Conservation (phyloP, 177 flowering plant species). For the Tripterygium wilfordii region DNA sequence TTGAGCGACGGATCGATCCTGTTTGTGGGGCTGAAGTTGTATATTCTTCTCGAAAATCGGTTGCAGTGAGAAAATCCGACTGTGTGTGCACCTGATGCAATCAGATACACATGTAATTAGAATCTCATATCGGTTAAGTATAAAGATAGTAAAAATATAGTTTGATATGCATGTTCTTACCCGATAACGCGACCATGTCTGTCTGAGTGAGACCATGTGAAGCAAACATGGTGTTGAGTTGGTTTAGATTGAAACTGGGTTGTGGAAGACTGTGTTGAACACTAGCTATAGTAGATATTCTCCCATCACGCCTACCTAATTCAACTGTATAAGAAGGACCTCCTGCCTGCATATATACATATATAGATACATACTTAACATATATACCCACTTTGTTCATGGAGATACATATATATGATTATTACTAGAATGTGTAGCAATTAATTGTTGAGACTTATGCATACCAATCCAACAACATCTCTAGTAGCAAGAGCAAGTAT, state of each 20-base stretch:
- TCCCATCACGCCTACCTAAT: slow-evolving; percentile 65
- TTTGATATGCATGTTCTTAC: too few relatives aligned
- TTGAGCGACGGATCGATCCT: slow-evolving; percentile 50
- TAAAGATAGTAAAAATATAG: background rate
- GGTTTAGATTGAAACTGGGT: slow-evolving; percentile 42
- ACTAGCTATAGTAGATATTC: slow-evolving; percentile 34
- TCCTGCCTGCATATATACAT: slow-evolving; percentile 33
- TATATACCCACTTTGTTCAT: too few relatives aligned
- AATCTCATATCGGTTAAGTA: too few relatives aligned
- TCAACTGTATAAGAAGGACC: slow-evolving; percentile 63
- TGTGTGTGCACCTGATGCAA: slow-evolving; percentile 77
- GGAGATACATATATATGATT: too few relatives aligned
- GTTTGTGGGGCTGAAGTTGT: slow-evolving; percentile 31
- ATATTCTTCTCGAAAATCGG: slow-evolving; percentile 49
- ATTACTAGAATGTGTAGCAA: too few relatives aligned
- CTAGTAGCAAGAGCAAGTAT: slow-evolving; percentile 66
- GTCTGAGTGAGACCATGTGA: slow-evolving; percentile 37
- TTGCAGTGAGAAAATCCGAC: slow-evolving; percentile 72
- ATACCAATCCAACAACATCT: slow-evolving; percentile 62
- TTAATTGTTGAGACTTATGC: too few relatives aligned
- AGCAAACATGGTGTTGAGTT: slow-evolving; percentile 50
- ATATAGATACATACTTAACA: background rate
- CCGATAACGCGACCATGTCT: slow-evolving; percentile 71
- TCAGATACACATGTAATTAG: too few relatives aligned
- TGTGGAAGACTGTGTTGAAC: slow-evolving; percentile 44